Conservation (phyloP, 176 grass and related monocot genomes). For the Oryza australiensis region DNA sequence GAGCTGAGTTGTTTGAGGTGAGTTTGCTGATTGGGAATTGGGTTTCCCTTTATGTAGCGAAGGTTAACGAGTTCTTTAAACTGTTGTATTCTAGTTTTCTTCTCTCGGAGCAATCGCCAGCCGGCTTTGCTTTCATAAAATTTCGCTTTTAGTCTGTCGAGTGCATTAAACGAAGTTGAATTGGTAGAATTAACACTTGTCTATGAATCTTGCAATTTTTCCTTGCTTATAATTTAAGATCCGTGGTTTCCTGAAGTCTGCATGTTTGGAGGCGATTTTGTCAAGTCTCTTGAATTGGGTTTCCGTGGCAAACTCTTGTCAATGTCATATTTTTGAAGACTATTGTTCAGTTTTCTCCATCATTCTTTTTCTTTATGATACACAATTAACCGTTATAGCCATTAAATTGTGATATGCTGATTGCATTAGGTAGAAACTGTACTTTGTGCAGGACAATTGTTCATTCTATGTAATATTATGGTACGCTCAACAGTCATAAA, state of each 20-base stretch:
- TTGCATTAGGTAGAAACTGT: not conserved
- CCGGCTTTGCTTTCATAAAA: not conserved
- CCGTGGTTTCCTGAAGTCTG: not conserved
- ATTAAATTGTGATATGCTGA: not conserved
- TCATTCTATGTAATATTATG: not conserved
- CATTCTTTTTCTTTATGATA: not conserved
- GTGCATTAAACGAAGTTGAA: not conserved
- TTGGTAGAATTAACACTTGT: not conserved
- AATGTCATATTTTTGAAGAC: not conserved
- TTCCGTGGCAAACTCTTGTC: not conserved
- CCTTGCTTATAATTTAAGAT: not conserved
- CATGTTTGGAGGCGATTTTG: not conserved
- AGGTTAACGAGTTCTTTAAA: conserved; percentile 13
- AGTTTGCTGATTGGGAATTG: not conserved
- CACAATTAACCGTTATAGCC: not conserved
- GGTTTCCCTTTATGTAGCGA: not conserved
- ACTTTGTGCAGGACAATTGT: not conserved
- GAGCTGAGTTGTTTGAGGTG: not conserved
- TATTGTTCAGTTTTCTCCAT: not conserved
- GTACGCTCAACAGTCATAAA: not conserved
- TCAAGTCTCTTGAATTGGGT: not conserved
- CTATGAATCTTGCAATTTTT: not conserved
- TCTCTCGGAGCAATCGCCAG: not conserved
- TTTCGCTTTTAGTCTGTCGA: not conserved
- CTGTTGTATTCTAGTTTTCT: not conserved